Percentiles rank a stretch among this genome's conserved stretches.
phyloP scores from a whole-genome alignment of 352 stramenopile species.

The Globisporangium okanoganense region DNA sequence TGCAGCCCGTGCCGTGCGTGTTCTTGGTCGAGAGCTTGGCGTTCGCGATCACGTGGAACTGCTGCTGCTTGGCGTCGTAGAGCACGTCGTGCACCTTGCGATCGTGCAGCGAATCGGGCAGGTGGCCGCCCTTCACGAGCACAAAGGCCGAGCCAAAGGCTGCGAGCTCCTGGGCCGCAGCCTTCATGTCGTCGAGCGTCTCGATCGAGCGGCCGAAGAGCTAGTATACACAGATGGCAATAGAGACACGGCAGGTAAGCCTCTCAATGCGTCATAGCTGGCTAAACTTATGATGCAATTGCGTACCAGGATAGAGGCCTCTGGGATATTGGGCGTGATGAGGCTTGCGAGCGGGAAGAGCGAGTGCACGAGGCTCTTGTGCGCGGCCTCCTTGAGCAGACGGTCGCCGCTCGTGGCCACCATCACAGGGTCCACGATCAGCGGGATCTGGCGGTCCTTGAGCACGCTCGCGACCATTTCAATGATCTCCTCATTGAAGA shows the following conservation, averaged over 20 bases:
- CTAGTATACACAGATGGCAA: slow-evolving; percentile 18
- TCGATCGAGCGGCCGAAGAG: slow-evolving; percentile 34
- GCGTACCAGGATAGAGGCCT: slow-evolving; percentile 84
- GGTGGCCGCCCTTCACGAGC: slow-evolving; percentile 93
- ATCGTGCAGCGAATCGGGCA: slow-evolving; percentile 13
- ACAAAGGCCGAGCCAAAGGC: slow-evolving; percentile 60
- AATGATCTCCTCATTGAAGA: slow-evolving; percentile 82
- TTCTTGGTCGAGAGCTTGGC: slow-evolving; percentile 36
- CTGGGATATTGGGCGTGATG: slow-evolving; percentile 94
- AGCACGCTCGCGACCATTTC: slow-evolving; percentile 62
- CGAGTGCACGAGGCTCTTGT: slow-evolving; percentile 58
- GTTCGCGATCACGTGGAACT: slow-evolving; percentile 33
- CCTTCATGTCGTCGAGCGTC: slow-evolving; percentile 63
- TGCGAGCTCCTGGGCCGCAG: slow-evolving; percentile 72
- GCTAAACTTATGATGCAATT: not conserved
- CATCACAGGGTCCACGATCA: slow-evolving; percentile 95
- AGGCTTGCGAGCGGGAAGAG: slow-evolving; percentile 88
- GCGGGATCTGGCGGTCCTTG: slow-evolving; percentile 29
- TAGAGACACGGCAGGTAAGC: not conserved
- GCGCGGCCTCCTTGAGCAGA: slow-evolving; percentile 76
- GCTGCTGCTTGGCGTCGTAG: slow-evolving; percentile 18
- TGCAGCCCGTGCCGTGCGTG: slow-evolving; percentile 90
- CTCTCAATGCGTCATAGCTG: not conserved
- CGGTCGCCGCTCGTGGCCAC: slow-evolving; percentile 86
- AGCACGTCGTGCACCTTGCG: slow-evolving; percentile 33